Base-by-base conservation (phyloP, 2,329 filamentous ascomycete species). In the Akanthomyces dipterigenus region DNA sequence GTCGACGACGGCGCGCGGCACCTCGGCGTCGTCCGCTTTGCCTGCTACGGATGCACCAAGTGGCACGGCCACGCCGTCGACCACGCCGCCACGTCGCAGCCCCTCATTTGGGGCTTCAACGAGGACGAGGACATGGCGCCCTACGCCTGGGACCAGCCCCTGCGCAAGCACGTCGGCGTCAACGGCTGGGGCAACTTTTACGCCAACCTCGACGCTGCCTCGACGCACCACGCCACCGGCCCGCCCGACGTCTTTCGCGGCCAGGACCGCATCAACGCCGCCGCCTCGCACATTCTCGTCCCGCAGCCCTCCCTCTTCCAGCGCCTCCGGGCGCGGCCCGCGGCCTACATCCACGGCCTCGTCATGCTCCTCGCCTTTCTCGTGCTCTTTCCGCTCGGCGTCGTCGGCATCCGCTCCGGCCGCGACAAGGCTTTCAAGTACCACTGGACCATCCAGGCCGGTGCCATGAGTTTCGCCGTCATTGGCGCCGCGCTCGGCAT, bases 171-270 rank as follows among this genome's bases (percentile, higher is more conserved):
- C 62, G 50, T 48, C 20, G 58, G 58, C n/a, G 9, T 43, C 38
- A 55, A 56, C 45, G 62, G 62, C 36, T 55, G 43, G 62, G 62
- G 62, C 28, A 31, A 46, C 57, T 63, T 63, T 14, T 63, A 63
- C 38, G 57, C 53, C 34, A 55, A 63, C n/a, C 53, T 63, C 16
- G 36, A 36, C 6, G 51, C 50, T 6, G 56, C 62, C 16, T 45
- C 50, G 34, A 57, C 57, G 20, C 62, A 60, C 36, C 50, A 60
- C 34, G 51, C 24, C 56, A n/a, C 18, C 24, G 43, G 48, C 9
- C 50, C 53, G 22, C 62, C 57, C 0, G 43, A 24, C 24, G 24
- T 63, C 28, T 2, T 43, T 20, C 16, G 5, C 7, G 38, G 20
- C 20, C 26, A 38, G 3, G 12, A 42, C 5, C 9, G 22, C 3